Percentiles rank a stretch among this genome's conserved stretches.
These are phyloP conservation scores for Acer saccharum DNA, from an alignment of 345 rosid species.

Conservation along the genomic window DNA sequence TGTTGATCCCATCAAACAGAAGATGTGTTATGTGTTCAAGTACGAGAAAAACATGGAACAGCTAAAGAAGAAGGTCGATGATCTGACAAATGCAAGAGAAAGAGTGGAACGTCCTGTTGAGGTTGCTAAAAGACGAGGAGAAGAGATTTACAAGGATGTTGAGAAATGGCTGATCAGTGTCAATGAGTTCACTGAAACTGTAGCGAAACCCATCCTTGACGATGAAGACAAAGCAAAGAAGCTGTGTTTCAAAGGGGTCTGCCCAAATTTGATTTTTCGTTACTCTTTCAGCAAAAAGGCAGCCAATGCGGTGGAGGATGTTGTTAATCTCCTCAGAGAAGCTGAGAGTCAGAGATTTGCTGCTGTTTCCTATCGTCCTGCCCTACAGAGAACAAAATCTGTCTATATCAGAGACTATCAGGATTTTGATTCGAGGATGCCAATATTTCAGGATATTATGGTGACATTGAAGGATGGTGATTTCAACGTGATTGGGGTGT, in stretches of 20 bases:
- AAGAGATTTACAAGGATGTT: slow-evolving; percentile 2
- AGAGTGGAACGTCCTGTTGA: not conserved
- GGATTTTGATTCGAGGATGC: not conserved
- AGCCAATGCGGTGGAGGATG: not conserved
- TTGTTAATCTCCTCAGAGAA: not conserved
- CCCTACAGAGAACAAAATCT: not conserved
- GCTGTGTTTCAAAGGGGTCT: slow-evolving; percentile 1
- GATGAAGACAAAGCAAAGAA: not conserved
- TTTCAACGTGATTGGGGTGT: slow-evolving; percentile 23
- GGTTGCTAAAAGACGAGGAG: not conserved
- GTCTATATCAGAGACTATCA: not conserved
- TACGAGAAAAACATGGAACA: slow-evolving; percentile 8
- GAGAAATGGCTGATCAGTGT: not conserved
- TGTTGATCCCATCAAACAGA: not conserved
- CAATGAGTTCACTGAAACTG: too few relatives aligned
- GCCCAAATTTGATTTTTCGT: not conserved
- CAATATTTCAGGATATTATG: not conserved
- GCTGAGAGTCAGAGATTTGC: not conserved
- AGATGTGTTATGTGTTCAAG: not conserved
- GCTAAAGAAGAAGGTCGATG: not conserved
- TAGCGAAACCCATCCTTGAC: not conserved
- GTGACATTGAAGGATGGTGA: slow-evolving; percentile 1
- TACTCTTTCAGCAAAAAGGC: not conserved
- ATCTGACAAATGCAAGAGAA: not conserved
- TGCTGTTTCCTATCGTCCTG: not conserved